Conservation (phyloP, 2,329 filamentous ascomycete genomes). For the Penicillium griseofulvum region DNA sequence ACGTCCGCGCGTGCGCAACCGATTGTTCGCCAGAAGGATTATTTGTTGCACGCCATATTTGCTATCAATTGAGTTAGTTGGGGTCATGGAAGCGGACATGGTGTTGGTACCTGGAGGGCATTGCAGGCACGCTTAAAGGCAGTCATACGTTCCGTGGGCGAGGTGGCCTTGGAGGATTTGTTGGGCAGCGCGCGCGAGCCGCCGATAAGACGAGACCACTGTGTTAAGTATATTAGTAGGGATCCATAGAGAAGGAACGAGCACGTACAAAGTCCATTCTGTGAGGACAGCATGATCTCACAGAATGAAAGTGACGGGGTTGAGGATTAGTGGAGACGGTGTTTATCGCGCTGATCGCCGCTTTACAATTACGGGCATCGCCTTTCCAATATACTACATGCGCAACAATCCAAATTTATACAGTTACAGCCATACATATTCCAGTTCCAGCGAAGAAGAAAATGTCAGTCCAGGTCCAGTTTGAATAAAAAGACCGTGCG, state of each 20-base stretch:
- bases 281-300: slow-evolving; percentile 31
- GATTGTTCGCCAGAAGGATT: slow-evolving; percentile 52
- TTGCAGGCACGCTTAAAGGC: slow-evolving; percentile 63
- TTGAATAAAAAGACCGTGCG: background rate
- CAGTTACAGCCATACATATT: background rate
- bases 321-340: slow-evolving; percentile 21
- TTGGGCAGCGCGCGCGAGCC: slow-evolving; percentile 51
- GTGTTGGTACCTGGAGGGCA: slow-evolving; percentile 50
- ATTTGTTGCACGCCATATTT: slow-evolving; percentile 60
- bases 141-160: slow-evolving; percentile 59
- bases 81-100: background rate
- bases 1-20: slow-evolving; percentile 51
- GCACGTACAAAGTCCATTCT: slow-evolving; percentile 48
- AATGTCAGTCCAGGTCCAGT: background rate
- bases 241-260: background rate
- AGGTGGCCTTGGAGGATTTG: slow-evolving; percentile 52
- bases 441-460: background rate
- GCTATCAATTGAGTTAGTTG: slow-evolving; percentile 38
- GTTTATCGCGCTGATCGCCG: slow-evolving; percentile 19
- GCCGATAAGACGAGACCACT: slow-evolving; percentile 64
- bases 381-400: background rate
- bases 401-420: background rate
- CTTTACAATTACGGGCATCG: background rate
- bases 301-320: slow-evolving; percentile 18
- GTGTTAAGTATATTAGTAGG: slow-evolving; percentile 9